Evolutionary conservation across 148 eudicot species (phyloP), one percentile per base, ranked within the genome.

Genomic region (Amaranthus hypochondriacus): DNA sequence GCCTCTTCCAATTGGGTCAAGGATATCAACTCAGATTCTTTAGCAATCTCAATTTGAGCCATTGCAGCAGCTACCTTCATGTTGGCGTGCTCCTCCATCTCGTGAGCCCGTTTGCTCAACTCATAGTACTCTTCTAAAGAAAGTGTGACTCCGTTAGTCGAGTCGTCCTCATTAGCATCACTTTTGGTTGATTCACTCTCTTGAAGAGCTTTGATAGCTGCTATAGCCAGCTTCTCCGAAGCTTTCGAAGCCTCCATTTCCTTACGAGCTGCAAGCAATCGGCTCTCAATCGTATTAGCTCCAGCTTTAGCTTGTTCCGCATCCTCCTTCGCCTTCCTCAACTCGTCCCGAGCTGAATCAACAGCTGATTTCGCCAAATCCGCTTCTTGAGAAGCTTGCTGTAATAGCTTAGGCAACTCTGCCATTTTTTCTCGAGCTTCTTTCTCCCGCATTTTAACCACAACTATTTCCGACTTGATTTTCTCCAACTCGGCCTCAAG

Each of bases 231-330:
- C 73, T 81, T 90, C 74, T 95, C 97, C 6, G 97, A 86, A 13
- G 96, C 96, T 78, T 78, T 95, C 7, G 97, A 89, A 72, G 97
- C 99, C 73, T 92, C 99, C 61, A 92, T 95, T 85, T 95, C 99
- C 80, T 88, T 95, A 43, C 77, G 87, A 64, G 92, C 89, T 0
- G 96, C 96, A 73, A 83, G 77, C 62, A 95, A 69, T 65, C 96
- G 86, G 71, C 92, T 90, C 79, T 87, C 89, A 62, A 83, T 68
- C 3, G 92, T 87, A 62, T 81, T 86, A 15, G 89, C 92, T 61
- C 85, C 94, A 0, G 97, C 99, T 78, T 89, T 90, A 5, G 92
- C 97, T 81, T 86, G 89, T 62, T 86, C 99, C 0, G 87, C 92
- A 73, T 85, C 97, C 74, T 92, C 92, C 78, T 83, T 82, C 1